Percentiles rank a stretch among this genome's conserved stretches.
phyloP scores from a whole-genome alignment of 495 filamentous ascomycete genomes.

The Stereocaulon alpinum region DNA sequence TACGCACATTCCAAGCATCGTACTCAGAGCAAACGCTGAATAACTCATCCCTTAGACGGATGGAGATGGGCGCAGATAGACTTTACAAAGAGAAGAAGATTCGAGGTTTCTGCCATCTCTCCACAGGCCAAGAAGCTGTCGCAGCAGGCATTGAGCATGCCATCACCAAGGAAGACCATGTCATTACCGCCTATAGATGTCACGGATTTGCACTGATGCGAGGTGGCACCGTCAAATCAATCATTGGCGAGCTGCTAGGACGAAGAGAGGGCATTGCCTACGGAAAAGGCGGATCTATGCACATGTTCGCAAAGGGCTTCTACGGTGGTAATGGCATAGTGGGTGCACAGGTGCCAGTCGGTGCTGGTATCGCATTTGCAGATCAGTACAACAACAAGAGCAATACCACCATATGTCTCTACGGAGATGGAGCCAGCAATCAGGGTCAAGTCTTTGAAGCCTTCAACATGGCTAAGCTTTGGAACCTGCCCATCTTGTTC shows the following conservation, averaged over 20 bases:
- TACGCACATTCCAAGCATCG: constrained; percentile 35
- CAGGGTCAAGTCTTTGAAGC: constrained; percentile 99
- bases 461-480: constrained; percentile 99
- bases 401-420: constrained; percentile 79
- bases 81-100: constrained; percentile 99
- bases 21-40: constrained; percentile 9
- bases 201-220: constrained; percentile 98
- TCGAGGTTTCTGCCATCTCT: constrained; percentile 97
- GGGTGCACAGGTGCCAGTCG: constrained; percentile 95
- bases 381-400: constrained; percentile 83
- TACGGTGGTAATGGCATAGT: constrained; percentile 99
- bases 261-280: constrained; percentile 93
- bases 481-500: constrained; percentile 90
- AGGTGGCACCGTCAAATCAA: constrained; percentile 78
- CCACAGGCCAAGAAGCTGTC: constrained; percentile 94
- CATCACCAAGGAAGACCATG: constrained; percentile 76
- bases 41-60: constrained; percentile 51
- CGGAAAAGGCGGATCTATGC: constrained; percentile 98
- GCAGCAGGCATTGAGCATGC: constrained; percentile 95
- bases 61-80: constrained; percentile 98
- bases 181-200: constrained; percentile 97
- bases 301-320: constrained; percentile 98
- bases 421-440: constrained; percentile 96
- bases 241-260: constrained; percentile 94
- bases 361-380: constrained; percentile 92